Percentiles rank a stretch among this genome's conserved stretches.
Conservation (phyloP, 2,329 filamentous ascomycete genomes). For the Orbilia quercus region DNA sequence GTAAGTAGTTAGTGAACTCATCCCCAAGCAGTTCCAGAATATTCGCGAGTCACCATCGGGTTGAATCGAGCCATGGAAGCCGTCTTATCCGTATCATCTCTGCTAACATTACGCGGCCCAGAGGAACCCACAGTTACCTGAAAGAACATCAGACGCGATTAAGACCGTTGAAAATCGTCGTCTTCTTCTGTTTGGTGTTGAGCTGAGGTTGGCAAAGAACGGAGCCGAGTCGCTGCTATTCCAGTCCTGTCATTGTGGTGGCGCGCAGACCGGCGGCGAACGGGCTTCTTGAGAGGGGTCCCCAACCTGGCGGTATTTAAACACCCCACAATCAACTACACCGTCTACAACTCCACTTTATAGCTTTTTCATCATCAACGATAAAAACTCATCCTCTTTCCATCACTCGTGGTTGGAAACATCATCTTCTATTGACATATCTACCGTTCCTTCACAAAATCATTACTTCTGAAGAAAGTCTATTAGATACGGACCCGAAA, state of each 20-base stretch:
- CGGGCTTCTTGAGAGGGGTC: background rate
- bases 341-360: background rate
- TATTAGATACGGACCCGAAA: background rate
- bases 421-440: background rate
- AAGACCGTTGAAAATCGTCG: slow-evolving; percentile 5
- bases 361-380: background rate
- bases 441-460: background rate
- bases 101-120: too few species aligned
- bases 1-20: too few species aligned
- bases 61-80: too few species aligned
- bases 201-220: slow-evolving; percentile 5
- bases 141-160: background rate
- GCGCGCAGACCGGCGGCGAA: slow-evolving; percentile 16
- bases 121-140: background rate
- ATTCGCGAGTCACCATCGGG: too few species aligned
- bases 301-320: slow-evolving; percentile 21
- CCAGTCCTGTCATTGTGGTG: slow-evolving; percentile 28
- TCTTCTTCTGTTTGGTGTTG: background rate
- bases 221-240: slow-evolving; percentile 22
- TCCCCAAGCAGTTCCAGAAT: too few species aligned
- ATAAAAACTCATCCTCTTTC: background rate
- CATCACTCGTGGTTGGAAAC: slow-evolving; percentile 1
- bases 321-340: background rate
- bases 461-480: slow-evolving; percentile 7
- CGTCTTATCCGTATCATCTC: too few species aligned